Conservation (phyloP, 2,329 filamentous ascomycete species). For the Spiromastix sp. region DNA sequence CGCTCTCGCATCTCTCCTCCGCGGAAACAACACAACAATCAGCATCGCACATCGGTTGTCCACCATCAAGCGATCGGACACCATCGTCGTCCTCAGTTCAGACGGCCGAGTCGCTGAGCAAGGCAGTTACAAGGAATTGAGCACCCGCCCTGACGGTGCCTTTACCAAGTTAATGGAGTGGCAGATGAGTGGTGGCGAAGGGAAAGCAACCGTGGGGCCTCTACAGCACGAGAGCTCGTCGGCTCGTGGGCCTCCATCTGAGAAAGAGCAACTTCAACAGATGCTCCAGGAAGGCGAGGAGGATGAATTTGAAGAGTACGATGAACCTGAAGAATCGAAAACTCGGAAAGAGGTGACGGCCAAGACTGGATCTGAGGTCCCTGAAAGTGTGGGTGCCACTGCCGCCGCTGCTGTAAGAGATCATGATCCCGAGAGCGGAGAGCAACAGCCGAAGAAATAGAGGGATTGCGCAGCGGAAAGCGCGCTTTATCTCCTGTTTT, state of each 20-base stretch:
- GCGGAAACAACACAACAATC: slow-evolving; percentile 88
- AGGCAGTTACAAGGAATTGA: slow-evolving; percentile 71
- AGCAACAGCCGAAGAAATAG: too few species aligned
- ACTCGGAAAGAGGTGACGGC: too few species aligned
- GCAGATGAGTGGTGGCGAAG: slow-evolving; percentile 84
- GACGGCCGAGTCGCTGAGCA: slow-evolving; percentile 87
- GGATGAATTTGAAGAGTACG: slow-evolving; percentile 23
- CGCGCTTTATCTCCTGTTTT: not conserved
- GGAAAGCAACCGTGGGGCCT: slow-evolving; percentile 11
- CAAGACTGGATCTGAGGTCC: too few species aligned
- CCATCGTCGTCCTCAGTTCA: slow-evolving; percentile 79
- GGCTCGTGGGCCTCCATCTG: slow-evolving; percentile 28
- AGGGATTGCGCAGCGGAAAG: too few species aligned
- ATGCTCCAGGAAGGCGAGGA: slow-evolving; percentile 27
- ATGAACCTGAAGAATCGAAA: slow-evolving; percentile 19
- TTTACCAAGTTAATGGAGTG: slow-evolving; percentile 98
- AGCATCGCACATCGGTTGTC: slow-evolving; percentile 92
- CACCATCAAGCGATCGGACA: slow-evolving; percentile 91
- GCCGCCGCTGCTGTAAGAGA: not conserved
- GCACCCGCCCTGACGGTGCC: slow-evolving; percentile 62
- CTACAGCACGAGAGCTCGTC: slow-evolving; percentile 7
- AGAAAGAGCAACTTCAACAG: slow-evolving; percentile 42
- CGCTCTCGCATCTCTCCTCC: slow-evolving; percentile 68
- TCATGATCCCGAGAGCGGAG: too few species aligned
- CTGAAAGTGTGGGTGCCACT: too few species aligned